Evolutionary conservation across 2,329 filamentous ascomycete species (phyloP).

Genomic region (Drechslerella dactyloides): DNA sequence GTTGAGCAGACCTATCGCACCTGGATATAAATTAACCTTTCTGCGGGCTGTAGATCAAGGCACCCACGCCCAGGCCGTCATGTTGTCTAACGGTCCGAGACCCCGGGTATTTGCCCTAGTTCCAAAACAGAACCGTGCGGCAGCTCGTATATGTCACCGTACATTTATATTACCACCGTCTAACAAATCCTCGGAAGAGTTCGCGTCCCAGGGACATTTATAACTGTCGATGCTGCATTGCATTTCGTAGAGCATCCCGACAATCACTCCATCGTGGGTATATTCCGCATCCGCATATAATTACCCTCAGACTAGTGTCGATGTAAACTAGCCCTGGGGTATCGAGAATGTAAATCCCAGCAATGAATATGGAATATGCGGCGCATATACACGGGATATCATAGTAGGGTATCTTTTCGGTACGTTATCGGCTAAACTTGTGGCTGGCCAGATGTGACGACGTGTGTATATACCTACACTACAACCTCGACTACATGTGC

Average conservation of each 20-base stretch:
- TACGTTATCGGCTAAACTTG: slow-evolving; percentile 49
- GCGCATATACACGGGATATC: slow-evolving; percentile 1
- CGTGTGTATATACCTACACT: neutral
- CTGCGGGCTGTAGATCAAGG: neutral
- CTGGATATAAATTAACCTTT: neutral
- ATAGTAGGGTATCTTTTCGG: slow-evolving; percentile 26
- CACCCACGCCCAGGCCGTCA: slow-evolving; percentile 19
- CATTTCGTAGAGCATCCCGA: no score
- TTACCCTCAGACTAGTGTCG: neutral
- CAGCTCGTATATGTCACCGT: slow-evolving; percentile 14
- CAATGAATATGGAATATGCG: neutral
- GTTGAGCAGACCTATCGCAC: neutral
- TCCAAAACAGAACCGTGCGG: slow-evolving; percentile 24
- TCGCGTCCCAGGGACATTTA: neutral
- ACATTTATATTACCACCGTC: neutral
- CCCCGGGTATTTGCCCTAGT: slow-evolving; percentile 43
- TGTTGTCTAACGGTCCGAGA: slow-evolving; percentile 44
- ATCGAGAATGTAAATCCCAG: neutral
- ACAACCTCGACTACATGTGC: neutral
- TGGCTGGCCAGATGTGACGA: neutral
- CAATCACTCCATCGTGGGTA: no score
- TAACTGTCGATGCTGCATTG: no score
- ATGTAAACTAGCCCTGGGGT: neutral
- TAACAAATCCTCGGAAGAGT: neutral
- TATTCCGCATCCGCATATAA: no score